Percentiles rank a stretch among this genome's conserved stretches.
Evolutionary conservation across 2,329 filamentous ascomycete genomes (phyloP).

Genomic region (Dactylella cylindrospora): DNA sequence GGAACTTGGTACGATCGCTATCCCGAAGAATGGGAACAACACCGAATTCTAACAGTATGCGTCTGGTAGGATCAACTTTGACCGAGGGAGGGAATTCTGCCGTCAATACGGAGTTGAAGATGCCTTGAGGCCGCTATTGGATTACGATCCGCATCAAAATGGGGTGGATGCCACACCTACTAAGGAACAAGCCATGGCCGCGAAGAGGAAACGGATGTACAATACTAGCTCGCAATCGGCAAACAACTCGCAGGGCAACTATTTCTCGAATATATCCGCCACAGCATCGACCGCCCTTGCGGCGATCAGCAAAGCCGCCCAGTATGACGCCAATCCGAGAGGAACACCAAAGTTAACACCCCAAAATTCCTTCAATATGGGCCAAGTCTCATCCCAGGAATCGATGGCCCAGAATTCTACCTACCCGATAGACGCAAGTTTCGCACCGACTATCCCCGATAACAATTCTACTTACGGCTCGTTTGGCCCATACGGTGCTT

Average conservation of each 20-base stretch:
- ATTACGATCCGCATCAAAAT: conserved; percentile 77
- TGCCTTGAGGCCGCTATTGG: conserved; percentile 70
- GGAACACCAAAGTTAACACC: conserved; percentile 35
- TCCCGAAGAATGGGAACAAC: neutral
- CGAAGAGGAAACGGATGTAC: conserved; percentile 88
- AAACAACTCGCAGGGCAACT: conserved; percentile 75
- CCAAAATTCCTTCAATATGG: conserved; percentile 35
- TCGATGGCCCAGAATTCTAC: conserved; percentile 20
- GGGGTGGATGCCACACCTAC: conserved; percentile 89
- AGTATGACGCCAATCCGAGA: conserved; percentile 34
- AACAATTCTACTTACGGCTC: conserved; percentile 34
- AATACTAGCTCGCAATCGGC: conserved; percentile 70
- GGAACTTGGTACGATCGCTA: conserved; percentile 70
- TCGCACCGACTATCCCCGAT: conserved; percentile 43
- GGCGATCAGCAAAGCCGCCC: conserved; percentile 90
- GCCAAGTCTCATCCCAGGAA: conserved; percentile 11
- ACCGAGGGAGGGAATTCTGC: conserved; percentile 88
- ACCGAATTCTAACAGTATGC: neutral
- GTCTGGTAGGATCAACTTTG: conserved; percentile 69
- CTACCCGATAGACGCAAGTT: conserved; percentile 32
- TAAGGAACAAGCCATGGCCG: conserved; percentile 98
- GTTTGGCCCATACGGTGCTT: conserved; percentile 34
- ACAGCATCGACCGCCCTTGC: conserved; percentile 91
- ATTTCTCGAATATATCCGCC: conserved; percentile 94
- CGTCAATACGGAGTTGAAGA: conserved; percentile 77